phyloP scores from a whole-genome alignment of 2,329 filamentous ascomycete genomes.

The Colletotrichum cordylinicola region DNA sequence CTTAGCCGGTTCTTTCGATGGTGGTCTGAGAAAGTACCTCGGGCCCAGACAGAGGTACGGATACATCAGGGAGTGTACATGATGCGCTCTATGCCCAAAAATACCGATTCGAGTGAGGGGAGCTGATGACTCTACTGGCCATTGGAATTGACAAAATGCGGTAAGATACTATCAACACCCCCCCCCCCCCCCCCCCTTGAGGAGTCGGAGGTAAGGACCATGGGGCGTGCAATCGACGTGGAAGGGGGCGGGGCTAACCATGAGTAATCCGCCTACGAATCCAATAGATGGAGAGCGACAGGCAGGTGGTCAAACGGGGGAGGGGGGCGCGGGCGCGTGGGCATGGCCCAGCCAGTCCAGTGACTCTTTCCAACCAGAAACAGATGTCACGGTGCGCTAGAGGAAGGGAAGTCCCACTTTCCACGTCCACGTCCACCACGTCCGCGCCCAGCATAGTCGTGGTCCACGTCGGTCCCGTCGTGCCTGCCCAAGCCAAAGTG shows the following conservation, averaged over 20 bases:
- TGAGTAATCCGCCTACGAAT: not conserved
- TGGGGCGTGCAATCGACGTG: not conserved
- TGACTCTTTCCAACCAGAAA: constrained; percentile 18
- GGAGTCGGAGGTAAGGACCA: not conserved
- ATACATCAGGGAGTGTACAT: not conserved
- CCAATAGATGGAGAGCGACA: not conserved
- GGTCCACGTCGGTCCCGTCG: not conserved
- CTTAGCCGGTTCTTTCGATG: not conserved
- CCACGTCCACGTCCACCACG: constrained; percentile 8
- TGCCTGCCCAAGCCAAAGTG: not conserved
- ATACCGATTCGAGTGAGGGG: not conserved
- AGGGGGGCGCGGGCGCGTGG: not conserved
- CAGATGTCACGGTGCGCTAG: not conserved
- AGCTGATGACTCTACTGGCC: not conserved
- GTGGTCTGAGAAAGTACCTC: not conserved
- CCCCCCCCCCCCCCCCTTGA: not conserved
- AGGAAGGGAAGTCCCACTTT: constrained; percentile 6
- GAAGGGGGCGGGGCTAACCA: not conserved
- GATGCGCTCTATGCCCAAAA: not conserved
- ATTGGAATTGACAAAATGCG: not conserved
- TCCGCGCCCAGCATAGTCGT: not conserved
- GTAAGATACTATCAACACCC: not conserved
- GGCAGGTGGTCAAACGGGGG: not conserved
- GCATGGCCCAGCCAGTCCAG: not conserved
- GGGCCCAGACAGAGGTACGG: not conserved